These are phyloP conservation scores for Boletus speciosus DNA, from an alignment of 768 basidiomycete genomes.

Conservation along the genomic window DNA sequence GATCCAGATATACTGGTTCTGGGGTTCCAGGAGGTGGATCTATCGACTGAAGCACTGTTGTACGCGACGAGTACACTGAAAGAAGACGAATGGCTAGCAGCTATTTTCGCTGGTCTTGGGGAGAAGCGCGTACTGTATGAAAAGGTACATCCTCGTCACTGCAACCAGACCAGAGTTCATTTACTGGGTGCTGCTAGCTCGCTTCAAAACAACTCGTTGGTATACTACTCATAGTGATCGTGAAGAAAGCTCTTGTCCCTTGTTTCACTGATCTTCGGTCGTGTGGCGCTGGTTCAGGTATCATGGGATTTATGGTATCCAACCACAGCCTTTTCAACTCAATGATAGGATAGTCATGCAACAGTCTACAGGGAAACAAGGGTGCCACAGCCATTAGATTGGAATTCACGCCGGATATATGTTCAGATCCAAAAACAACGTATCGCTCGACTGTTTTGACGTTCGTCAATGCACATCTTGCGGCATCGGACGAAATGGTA, in stretches of 20 bases:
- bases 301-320: conserved; percentile 73
- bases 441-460: conserved; percentile 51
- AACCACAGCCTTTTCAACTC: not conserved
- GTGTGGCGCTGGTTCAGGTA: conserved; percentile 61
- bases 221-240: conserved; percentile 70
- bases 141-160: conserved; percentile 44
- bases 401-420: conserved; percentile 45
- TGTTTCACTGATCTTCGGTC: conserved; percentile 55
- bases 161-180: not conserved
- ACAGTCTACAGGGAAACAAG: conserved; percentile 67
- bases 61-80: conserved; percentile 59
- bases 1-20: conserved; percentile 71
- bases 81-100: conserved; percentile 69
- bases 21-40: conserved; percentile 79
- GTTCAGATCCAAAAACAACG: conserved; percentile 14
- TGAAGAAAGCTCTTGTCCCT: conserved; percentile 46
- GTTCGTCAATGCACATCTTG: conserved; percentile 80
- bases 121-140: conserved; percentile 60
- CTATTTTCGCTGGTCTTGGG: conserved; percentile 68
- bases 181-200: conserved; percentile 41
- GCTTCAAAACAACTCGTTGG: conserved; percentile 79
- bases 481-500: conserved; percentile 77
- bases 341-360: not conserved
- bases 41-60: conserved; percentile 72
- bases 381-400: conserved; percentile 70